Percentiles rank a stretch among this genome's conserved stretches.
Evolutionary conservation across 2,329 filamentous ascomycete species (phyloP).

Genomic region (Rhinocladiella mackenziei): DNA sequence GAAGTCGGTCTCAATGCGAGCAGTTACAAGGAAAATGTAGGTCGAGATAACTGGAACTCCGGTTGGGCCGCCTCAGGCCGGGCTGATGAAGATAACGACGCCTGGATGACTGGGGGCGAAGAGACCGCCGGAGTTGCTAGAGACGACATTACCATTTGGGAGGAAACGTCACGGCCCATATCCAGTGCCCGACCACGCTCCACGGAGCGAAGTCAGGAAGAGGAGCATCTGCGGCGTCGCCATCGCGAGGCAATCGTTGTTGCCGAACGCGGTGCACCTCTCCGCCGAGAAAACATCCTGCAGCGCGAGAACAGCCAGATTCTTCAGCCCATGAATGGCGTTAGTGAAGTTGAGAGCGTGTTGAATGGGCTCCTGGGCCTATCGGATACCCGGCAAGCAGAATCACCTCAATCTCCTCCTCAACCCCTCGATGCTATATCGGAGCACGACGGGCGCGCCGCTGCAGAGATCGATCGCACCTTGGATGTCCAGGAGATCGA

Average conservation of each 20-base stretch:
- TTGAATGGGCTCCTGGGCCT: conserved; percentile 20
- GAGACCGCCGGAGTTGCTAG: conserved; percentile 41
- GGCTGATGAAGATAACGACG: conserved; percentile 46
- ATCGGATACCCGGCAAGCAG: conserved; percentile 3
- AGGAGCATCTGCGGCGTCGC: conserved; percentile 67
- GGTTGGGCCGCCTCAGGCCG: not conserved
- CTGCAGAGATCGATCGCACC: conserved; percentile 2
- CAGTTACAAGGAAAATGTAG: conserved; percentile 35
- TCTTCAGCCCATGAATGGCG: conserved; percentile 18
- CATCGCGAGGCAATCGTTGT: conserved; percentile 86
- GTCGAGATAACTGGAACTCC: conserved; percentile 4
- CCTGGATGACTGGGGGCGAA: conserved; percentile 52
- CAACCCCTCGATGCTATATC: not conserved
- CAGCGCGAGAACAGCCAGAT: conserved; percentile 46
- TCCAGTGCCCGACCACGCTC: conserved; percentile 13
- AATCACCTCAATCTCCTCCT: not conserved
- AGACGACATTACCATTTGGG: conserved; percentile 12
- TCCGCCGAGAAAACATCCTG: conserved; percentile 74
- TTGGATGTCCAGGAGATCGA: conserved; percentile 4
- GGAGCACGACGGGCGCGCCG: not conserved
- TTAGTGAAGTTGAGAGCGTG: conserved; percentile 19
- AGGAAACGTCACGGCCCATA: conserved; percentile 3
- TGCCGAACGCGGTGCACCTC: conserved; percentile 73
- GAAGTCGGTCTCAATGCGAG: conserved; percentile 43
- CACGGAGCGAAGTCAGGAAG: conserved; percentile 19